Evolutionary conservation across 2,329 filamentous ascomycete species (phyloP), one percentile per base, ranked within the genome.

Genomic region (Neofusicoccum parvum): DNA sequence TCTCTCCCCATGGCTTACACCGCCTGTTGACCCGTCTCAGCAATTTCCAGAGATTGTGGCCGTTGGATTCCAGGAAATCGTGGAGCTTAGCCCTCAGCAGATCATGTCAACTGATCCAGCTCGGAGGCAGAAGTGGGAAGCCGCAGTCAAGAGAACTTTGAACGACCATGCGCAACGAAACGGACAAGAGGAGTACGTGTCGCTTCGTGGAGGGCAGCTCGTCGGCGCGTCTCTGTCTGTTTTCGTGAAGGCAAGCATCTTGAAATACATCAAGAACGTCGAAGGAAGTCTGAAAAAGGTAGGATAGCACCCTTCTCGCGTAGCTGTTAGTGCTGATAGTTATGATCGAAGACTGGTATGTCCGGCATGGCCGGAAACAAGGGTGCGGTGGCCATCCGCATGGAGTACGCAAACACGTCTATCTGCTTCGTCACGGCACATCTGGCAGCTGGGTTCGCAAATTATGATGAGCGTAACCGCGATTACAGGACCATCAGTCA

Each of bases 351-450:
- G 84, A 90, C 88, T 0, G 95, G 95, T 3, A 88, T 99, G 84
- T 97, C 94, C 27, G 95, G 95, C 5, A 97, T 99, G 85, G 94
- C 94, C 34, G 95, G 95, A 23, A 99, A 99, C 80, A 99, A 99
- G 80, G 95, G 95, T 17, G 95, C 95, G 0, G 96, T 97, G 58
- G 95, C 94, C 2, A 97, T 99, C 71, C 90, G 95, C 4, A 91
- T 99, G 78, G 94, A 98, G 68, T 97, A 92, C 73, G 94, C 92
- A 34, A 96, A 91, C 73, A 98, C 94, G 2, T 91, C 91, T 2
- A 87, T 99, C 34, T 98, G 95, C 77, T 94, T 99, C 68, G 92
- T 99, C 32, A 99, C 95, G 23, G 95, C 95, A 20, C 95, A 99
- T 86, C 81, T 99, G 75, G 95, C 95, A 36, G 95, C 95, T 65